Evolutionary conservation across 352 stramenopile genomes (phyloP).

Genomic region (Phytophthora cryptogea): DNA sequence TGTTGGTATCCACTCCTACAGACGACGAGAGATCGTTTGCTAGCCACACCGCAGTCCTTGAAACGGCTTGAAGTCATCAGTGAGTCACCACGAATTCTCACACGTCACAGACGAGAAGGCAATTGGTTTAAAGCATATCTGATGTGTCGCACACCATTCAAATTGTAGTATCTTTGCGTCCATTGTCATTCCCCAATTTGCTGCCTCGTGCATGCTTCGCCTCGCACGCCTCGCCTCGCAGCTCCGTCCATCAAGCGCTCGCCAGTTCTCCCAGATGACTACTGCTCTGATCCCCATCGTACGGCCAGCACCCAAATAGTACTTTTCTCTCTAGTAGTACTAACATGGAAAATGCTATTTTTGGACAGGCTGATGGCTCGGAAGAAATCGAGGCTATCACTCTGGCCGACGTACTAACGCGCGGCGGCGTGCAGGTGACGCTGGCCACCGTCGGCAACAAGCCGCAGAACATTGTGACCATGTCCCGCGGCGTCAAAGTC

Average conservation of each 20-base stretch:
- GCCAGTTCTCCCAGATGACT: slow-evolving; percentile 25
- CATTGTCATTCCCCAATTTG: slow-evolving; percentile 8
- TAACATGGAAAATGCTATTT: slow-evolving; percentile 1
- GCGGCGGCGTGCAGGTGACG: slow-evolving; percentile 69
- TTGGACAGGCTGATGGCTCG: slow-evolving; percentile 64
- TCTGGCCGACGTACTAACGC: slow-evolving; percentile 72
- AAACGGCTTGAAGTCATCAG: too few relatives aligned
- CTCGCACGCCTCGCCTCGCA: slow-evolving; percentile 3
- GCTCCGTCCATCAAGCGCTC: slow-evolving; percentile 4
- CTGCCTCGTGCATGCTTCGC: slow-evolving; percentile 15
- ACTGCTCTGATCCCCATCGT: slow-evolving; percentile 48
- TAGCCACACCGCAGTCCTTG: too few relatives aligned
- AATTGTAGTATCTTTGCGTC: slow-evolving; percentile 14
- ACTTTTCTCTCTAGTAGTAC: slow-evolving; percentile 3
- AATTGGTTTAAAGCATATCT: slow-evolving; percentile 11
- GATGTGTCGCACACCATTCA: background rate
- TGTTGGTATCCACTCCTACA: background rate
- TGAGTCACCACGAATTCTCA: slow-evolving; percentile 2
- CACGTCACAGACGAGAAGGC: slow-evolving; percentile 2
- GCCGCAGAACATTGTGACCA: slow-evolving; percentile 64
- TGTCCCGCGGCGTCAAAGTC: slow-evolving; percentile 76
- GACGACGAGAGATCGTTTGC: too few relatives aligned
- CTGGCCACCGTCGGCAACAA: slow-evolving; percentile 66
- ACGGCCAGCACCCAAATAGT: background rate
- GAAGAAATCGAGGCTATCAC: slow-evolving; percentile 87